A percentile compares a stretch with the other conserved stretches of the same genome.
Conservation (phyloP, 495 filamentous ascomycete species). For the Tuber indicum region DNA sequence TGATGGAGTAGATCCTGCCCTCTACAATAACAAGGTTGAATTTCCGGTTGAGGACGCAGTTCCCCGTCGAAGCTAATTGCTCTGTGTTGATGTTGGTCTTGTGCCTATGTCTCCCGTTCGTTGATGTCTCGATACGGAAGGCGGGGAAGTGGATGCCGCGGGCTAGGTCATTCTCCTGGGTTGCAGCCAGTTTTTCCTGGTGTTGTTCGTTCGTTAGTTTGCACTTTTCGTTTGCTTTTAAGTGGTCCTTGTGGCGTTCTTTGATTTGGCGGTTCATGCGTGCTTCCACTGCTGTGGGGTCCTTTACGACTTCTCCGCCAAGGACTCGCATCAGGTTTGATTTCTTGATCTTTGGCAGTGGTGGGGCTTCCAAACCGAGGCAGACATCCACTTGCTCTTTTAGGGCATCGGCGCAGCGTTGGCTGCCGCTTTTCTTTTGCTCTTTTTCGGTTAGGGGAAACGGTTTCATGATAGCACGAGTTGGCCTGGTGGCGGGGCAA, state of each 20-base stretch:
- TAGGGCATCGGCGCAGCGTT: slow-evolving; percentile 79
- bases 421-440: too few relatives aligned
- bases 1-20: slow-evolving; percentile 72
- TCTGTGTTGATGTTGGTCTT: slow-evolving; percentile 88
- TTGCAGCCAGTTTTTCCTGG: slow-evolving; percentile 70
- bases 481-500: slow-evolving; percentile 85
- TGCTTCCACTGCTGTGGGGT: slow-evolving; percentile 94
- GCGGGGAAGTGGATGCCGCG: slow-evolving; percentile 77
- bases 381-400: slow-evolving; percentile 99
- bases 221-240: slow-evolving; percentile 71
- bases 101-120: slow-evolving; percentile 85
- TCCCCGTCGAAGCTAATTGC: slow-evolving; percentile 73
- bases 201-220: slow-evolving; percentile 84
- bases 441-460: slow-evolving; percentile 97
- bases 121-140: slow-evolving; percentile 78
- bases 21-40: slow-evolving; percentile 85
- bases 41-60: slow-evolving; percentile 81
- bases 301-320: slow-evolving; percentile 95
- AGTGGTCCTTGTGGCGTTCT: slow-evolving; percentile 66
- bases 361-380: slow-evolving; percentile 81
- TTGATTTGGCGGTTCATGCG: slow-evolving; percentile 84
- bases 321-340: slow-evolving; percentile 93
- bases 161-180: slow-evolving; percentile 81
- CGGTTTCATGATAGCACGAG: slow-evolving; percentile 71
- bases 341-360: slow-evolving; percentile 90